Conservation (phyloP, 306 rosid genomes). For the Albizia julibrissin region DNA sequence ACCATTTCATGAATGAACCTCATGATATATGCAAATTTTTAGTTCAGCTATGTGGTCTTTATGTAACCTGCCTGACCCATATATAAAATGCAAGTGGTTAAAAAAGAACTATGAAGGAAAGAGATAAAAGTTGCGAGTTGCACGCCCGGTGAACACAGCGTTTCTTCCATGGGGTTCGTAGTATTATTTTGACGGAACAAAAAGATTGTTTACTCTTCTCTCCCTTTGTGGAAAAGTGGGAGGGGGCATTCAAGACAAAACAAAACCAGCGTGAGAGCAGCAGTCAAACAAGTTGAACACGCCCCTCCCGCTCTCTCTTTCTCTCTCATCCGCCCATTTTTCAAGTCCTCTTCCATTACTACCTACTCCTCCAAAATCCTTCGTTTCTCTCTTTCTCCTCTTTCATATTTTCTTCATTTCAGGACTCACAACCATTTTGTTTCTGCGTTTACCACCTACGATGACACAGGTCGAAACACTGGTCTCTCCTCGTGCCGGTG, state of each 20-base stretch:
- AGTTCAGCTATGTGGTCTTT: neutral
- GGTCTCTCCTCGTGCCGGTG: constrained; percentile 76
- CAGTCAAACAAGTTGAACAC: constrained; percentile 15
- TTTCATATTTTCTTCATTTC: constrained; percentile 3
- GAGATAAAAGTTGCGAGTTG: neutral
- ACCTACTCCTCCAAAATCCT: neutral
- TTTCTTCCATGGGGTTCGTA: constrained; percentile 30
- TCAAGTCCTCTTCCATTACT: neutral
- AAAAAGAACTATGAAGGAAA: neutral
- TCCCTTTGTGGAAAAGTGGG: constrained; percentile 9
- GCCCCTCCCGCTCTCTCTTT: neutral
- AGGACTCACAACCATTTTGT: neutral
- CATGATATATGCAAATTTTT: neutral
- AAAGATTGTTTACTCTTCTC: neutral
- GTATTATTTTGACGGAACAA: constrained; percentile 36
- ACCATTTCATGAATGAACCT: neutral
- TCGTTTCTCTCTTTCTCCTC: neutral
- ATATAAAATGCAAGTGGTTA: neutral
- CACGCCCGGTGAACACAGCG: neutral
- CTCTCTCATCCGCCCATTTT: neutral
- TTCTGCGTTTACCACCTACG: neutral
- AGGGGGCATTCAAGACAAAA: neutral
- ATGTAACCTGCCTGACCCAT: neutral
- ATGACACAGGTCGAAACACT: constrained; percentile 87
- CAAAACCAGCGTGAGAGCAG: neutral